Evolutionary conservation across 306 rosid species (phyloP), one percentile per base, ranked within the genome.

Genomic region (Cicer judaicum): DNA sequence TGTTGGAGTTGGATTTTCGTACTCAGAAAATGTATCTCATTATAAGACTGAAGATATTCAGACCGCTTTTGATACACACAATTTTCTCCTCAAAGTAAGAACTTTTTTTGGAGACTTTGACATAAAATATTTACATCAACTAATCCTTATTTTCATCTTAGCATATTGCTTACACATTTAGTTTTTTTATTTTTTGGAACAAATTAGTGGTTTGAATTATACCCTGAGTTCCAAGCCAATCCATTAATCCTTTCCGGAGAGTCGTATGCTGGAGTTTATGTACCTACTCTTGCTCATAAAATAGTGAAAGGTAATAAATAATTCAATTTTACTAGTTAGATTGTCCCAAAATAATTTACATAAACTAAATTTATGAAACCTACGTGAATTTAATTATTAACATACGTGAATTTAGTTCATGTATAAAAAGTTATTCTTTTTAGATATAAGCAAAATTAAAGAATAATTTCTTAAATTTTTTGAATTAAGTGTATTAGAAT

Each of bases 241-340:
- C 91, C 85, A 0, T 88, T 93, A 47, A 89, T 82, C 70, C 80
- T 93, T 65, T n/a, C 89, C 7, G 98, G 98, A 67, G 98, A 93
- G 84, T 93, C 98, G 14, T 93, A 86, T 79, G 98, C 91, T 71
- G 98, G 97, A 76, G 46, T 93, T 47, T 93, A 91, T 77, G 93
- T 93, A 69, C 98, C 98, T 19, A 93, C 98, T 56, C 96, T 93
- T 64, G 85, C 96, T 76, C 24, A 39, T 67, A 82, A 84, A 88
- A 82, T 93, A n/a, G 85, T 54, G 8, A 81, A 89, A 86, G 98
- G 98, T 93, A 90, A 38, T 76, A 7, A 62, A 43, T 60, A 57
- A 2, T 24, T 24, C 34, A 24, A 24, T 24, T 24, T 24, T 24
- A 24, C 34, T 24, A 24, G 4, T 24, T 24, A 24, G 34, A 0